Percentiles rank a stretch among this genome's conserved stretches.
Conservation (phyloP, 345 rosid genomes). For the Acer yangbiense region DNA sequence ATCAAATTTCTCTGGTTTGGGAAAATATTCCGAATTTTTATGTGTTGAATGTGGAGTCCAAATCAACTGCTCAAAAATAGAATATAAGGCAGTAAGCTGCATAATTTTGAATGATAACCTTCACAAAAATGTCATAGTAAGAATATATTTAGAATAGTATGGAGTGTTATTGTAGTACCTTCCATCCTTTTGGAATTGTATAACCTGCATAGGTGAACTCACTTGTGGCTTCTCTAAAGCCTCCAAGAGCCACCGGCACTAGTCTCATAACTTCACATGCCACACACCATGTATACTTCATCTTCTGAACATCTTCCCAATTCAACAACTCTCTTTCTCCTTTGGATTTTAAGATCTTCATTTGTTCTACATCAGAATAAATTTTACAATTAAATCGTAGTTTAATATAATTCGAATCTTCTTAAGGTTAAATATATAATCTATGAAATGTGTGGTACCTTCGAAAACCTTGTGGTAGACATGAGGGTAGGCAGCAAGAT, state of each 20-base stretch:
- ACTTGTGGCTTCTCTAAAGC: conserved; percentile 11
- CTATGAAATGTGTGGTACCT: not conserved
- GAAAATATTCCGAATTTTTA: not conserved
- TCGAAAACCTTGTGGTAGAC: conserved; percentile 1
- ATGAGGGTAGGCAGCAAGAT: conserved; percentile 18
- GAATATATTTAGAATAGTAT: too few species aligned
- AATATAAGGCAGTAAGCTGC: not conserved
- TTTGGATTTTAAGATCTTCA: conserved; percentile 11
- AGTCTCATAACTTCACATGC: conserved; percentile 15
- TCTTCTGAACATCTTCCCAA: conserved; percentile 15
- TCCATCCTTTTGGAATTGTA: conserved; percentile 17
- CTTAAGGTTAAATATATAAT: not conserved
- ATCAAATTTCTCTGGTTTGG: conserved; percentile 3
- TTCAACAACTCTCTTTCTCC: conserved; percentile 10
- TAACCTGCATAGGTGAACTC: conserved; percentile 6
- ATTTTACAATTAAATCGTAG: too few species aligned
- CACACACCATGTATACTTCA: conserved; percentile 10
- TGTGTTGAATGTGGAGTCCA: conserved; percentile 12
- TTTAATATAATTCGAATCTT: not conserved
- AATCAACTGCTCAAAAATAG: not conserved
- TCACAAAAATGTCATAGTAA: too few species aligned
- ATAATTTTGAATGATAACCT: too few species aligned
- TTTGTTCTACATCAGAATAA: conserved; percentile 10
- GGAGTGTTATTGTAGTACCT: not conserved
- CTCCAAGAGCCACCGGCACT: not conserved